Conservation (phyloP, 495 filamentous ascomycete genomes). For the Aspergillus olivimuriae region DNA sequence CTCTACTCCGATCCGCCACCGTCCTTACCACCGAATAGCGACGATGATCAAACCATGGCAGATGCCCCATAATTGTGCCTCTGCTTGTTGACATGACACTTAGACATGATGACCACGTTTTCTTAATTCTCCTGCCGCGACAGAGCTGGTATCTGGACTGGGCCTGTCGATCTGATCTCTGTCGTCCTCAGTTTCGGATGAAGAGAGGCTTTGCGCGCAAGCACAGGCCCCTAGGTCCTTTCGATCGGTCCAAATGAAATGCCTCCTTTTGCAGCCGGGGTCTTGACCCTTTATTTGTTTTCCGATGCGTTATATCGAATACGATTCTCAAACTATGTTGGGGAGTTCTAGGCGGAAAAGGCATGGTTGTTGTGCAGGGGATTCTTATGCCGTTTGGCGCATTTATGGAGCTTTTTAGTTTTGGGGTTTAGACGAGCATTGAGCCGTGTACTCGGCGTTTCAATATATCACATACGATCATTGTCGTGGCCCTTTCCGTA, state of each 20-base stretch:
- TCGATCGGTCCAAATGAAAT: background rate
- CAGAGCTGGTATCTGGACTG: too few species aligned
- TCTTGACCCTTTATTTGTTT: background rate
- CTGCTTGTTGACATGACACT: background rate
- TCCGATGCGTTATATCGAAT: background rate
- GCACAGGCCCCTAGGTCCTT: background rate
- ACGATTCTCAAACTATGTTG: background rate
- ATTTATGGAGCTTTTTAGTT: too few species aligned
- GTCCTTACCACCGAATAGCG: constrained; percentile 19
- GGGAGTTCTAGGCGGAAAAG: too few species aligned
- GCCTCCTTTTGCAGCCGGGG: background rate
- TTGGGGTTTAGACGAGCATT: too few species aligned
- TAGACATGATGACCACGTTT: constrained; percentile 19
- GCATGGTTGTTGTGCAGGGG: too few species aligned
- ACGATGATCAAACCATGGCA: constrained; percentile 34
- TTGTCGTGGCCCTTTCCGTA: too few species aligned
- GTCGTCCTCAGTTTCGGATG: too few species aligned
- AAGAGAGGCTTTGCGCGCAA: background rate
- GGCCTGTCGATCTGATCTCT: background rate
- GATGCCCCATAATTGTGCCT: constrained; percentile 31
- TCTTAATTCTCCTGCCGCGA: too few species aligned
- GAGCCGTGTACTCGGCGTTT: too few species aligned
- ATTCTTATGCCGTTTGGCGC: too few species aligned
- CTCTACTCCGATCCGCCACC: constrained; percentile 32
- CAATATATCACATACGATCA: too few species aligned